Percentiles rank a stretch among this genome's conserved stretches.
Evolutionary conservation across 2,329 filamentous ascomycete genomes (phyloP).

Genomic region (Fusarium guadeloupense): DNA sequence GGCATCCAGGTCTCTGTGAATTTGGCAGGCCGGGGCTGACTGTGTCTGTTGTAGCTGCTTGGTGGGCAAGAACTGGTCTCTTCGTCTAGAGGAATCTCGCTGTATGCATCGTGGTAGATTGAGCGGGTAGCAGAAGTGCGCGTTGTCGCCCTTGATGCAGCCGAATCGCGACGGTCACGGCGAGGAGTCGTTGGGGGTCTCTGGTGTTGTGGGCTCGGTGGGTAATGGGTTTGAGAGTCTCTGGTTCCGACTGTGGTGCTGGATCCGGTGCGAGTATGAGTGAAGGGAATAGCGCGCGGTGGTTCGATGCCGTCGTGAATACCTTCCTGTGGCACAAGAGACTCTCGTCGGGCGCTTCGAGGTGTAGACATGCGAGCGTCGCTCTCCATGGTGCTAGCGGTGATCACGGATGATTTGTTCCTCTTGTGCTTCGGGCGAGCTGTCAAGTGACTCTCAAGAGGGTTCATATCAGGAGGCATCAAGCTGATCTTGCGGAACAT

Average conservation of each 20-base stretch:
- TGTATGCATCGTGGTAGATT: conserved; percentile 57
- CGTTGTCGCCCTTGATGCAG: conserved; percentile 57
- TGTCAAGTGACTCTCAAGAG: conserved; percentile 85
- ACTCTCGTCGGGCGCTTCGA: conserved; percentile 54
- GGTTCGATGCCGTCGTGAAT: conserved; percentile 57
- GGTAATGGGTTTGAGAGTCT: conserved; percentile 64
- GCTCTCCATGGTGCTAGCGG: conserved; percentile 53
- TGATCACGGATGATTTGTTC: conserved; percentile 69
- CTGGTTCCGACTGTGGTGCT: conserved; percentile 64
- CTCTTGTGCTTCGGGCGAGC: conserved; percentile 77
- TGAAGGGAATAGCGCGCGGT: conserved; percentile 75
- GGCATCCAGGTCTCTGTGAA: conserved; percentile 66
- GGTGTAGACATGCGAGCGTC: conserved; percentile 69
- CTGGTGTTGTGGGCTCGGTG: conserved; percentile 64
- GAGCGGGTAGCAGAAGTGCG: conserved; percentile 55
- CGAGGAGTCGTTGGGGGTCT: conserved; percentile 55
- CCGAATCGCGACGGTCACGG: conserved; percentile 55
- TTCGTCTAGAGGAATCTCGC: conserved; percentile 59
- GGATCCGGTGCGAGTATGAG: conserved; percentile 76
- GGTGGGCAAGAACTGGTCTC: conserved; percentile 40
- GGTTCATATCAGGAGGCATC: conserved; percentile 95
- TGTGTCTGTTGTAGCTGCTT: conserved; percentile 32
- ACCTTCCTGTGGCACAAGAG: conserved; percentile 56
- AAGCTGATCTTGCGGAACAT: conserved; percentile 84
- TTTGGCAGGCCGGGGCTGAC: conserved; percentile 53